A percentile compares a stretch with the other conserved stretches of the same genome.
Evolutionary conservation across 2,329 filamentous ascomycete genomes (phyloP).

Genomic region (Talaromyces atroroseus): DNA sequence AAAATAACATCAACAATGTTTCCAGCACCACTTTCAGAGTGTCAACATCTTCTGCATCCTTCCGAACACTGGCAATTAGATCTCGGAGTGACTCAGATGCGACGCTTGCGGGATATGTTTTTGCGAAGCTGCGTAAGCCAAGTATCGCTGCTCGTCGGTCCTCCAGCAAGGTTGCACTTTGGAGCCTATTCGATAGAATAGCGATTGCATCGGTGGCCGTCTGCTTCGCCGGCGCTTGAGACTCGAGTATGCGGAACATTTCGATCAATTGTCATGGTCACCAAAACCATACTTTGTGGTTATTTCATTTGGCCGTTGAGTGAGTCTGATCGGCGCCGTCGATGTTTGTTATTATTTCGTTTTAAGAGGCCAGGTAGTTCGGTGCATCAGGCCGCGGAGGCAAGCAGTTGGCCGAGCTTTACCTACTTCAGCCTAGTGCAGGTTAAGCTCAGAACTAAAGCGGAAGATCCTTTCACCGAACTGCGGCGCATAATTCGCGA

Average conservation of each 20-base stretch:
- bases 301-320: constrained; percentile 9
- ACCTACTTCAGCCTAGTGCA: not conserved
- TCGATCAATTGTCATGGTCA: constrained; percentile 40
- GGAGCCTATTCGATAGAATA: constrained; percentile 77
- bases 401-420: constrained; percentile 9
- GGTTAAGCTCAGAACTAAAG: not conserved
- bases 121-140: constrained; percentile 89
- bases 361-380: constrained; percentile 11
- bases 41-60: constrained; percentile 90
- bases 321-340: not conserved
- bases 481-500: constrained; percentile 4
- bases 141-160: constrained; percentile 90
- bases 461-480: constrained; percentile 14
- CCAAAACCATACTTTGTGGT: constrained; percentile 19
- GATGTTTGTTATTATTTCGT: not conserved
- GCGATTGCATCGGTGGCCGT: constrained; percentile 92
- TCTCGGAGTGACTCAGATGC: constrained; percentile 87
- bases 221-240: constrained; percentile 85
- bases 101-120: constrained; percentile 92
- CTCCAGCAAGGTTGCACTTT: constrained; percentile 85
- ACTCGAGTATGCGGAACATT: constrained; percentile 57
- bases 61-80: constrained; percentile 75
- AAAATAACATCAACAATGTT: constrained; percentile 90
- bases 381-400: not conserved
- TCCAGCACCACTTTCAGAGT: constrained; percentile 93